These are phyloP conservation scores for Phytophthora capsici DNA, from an alignment of 352 stramenopile genomes.

Conservation along the genomic window DNA sequence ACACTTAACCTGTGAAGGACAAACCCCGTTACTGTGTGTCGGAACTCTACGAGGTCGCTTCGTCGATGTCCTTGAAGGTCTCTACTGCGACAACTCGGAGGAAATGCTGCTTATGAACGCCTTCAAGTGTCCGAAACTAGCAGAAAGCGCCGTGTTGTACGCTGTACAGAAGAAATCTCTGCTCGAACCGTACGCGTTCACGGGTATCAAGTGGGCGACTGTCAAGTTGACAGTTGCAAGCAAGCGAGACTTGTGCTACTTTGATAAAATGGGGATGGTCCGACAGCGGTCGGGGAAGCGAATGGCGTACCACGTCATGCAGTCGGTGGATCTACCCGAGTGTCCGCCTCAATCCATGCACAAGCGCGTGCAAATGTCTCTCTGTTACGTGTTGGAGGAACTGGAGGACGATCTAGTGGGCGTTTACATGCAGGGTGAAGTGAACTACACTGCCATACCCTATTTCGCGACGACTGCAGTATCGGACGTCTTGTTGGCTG, in stretches of 20 bases:
- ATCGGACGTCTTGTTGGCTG: constrained; percentile 16
- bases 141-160: constrained; percentile 37
- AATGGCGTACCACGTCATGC: constrained; percentile 43
- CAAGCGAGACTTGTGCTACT: constrained; percentile 45
- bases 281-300: constrained; percentile 30
- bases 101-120: constrained; percentile 40
- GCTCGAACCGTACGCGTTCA: constrained; percentile 37
- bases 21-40: constrained; percentile 32
- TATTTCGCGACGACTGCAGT: neutral
- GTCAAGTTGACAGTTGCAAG: constrained; percentile 26
- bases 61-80: constrained; percentile 43
- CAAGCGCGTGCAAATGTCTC: constrained; percentile 13
- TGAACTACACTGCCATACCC: neutral
- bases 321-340: constrained; percentile 36
- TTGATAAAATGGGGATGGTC: constrained; percentile 41
- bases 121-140: constrained; percentile 32
- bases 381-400: constrained; percentile 43
- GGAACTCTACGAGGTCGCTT: constrained; percentile 36
- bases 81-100: constrained; percentile 38
- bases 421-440: constrained; percentile 29
- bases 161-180: constrained; percentile 18
- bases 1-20: neutral
- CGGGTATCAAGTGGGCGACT: constrained; percentile 43
- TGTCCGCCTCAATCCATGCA: constrained; percentile 15
- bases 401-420: constrained; percentile 25